phyloP scores from a whole-genome alignment of 2,329 filamentous ascomycete species.

The Penicillium sp. region DNA sequence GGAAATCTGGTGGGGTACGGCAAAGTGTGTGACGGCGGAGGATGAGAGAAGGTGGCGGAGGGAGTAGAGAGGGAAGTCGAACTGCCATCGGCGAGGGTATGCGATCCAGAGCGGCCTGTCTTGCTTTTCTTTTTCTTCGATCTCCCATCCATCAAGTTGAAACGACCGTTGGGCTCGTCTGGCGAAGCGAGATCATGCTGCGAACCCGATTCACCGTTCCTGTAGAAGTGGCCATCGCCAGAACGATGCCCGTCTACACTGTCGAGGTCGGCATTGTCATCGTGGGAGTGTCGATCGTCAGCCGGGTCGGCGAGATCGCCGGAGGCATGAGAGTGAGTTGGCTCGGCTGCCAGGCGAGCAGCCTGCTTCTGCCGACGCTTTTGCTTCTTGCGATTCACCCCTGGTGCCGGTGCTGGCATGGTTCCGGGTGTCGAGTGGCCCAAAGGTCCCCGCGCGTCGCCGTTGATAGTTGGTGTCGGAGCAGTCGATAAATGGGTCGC shows the following conservation, averaged over 20 bases:
- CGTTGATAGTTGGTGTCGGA: constrained; percentile 29
- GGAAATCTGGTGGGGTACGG: constrained; percentile 41
- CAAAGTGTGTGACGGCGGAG: constrained; percentile 44
- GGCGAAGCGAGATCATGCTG: constrained; percentile 16
- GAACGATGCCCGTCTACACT: constrained; percentile 39
- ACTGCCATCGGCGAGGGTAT: constrained; percentile 36
- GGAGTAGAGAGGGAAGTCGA: constrained; percentile 39
- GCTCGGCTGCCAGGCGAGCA: constrained; percentile 61
- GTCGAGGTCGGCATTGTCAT: constrained; percentile 33
- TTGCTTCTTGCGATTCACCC: constrained; percentile 87
- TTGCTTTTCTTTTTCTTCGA: constrained; percentile 42
- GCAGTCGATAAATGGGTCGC: constrained; percentile 25
- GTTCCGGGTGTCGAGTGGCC: constrained; percentile 11
- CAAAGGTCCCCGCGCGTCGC: constrained; percentile 26
- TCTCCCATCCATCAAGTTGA: constrained; percentile 29
- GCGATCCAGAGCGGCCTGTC: constrained; percentile 34
- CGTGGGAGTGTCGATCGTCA: constrained; percentile 24
- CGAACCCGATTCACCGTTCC: constrained; percentile 47
- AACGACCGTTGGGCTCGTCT: constrained; percentile 20
- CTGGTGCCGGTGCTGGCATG: constrained; percentile 10
- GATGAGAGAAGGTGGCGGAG: constrained; percentile 43
- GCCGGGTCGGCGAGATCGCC: constrained; percentile 27
- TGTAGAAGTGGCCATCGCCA: constrained; percentile 52
- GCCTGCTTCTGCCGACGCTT: constrained; percentile 83
- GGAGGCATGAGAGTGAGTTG: constrained; percentile 32